Evolutionary conservation across 352 stramenopile species (phyloP).

Genomic region (Phytophthora fragariaefolia): DNA sequence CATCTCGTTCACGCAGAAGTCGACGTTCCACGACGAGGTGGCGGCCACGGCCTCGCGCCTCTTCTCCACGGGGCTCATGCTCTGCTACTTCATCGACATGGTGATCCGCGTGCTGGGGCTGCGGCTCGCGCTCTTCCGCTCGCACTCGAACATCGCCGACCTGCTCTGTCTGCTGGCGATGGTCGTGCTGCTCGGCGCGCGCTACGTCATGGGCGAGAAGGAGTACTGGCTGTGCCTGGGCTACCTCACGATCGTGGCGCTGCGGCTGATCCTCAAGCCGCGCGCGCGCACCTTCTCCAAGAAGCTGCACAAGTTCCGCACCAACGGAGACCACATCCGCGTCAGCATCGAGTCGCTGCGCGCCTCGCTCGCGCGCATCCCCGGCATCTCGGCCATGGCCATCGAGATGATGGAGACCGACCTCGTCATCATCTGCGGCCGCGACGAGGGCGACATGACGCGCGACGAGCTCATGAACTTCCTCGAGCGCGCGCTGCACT

Average conservation of each 20-base stretch:
- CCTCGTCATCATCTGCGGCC: conserved; percentile 86
- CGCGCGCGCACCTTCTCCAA: conserved; percentile 85
- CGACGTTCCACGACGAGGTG: conserved; percentile 66
- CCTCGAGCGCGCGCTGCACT: conserved; percentile 78
- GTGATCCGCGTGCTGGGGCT: conserved; percentile 76
- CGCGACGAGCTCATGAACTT: conserved; percentile 90
- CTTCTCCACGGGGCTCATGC: conserved; percentile 77
- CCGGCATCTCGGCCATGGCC: conserved; percentile 76
- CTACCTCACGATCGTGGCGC: conserved; percentile 71
- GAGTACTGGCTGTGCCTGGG: conserved; percentile 79
- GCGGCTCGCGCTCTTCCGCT: conserved; percentile 78
- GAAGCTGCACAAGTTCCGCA: conserved; percentile 89
- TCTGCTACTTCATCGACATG: conserved; percentile 89
- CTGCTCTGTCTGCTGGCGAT: conserved; percentile 75
- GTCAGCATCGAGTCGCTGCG: conserved; percentile 88
- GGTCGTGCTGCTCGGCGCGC: conserved; percentile 54
- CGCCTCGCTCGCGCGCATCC: conserved; percentile 80
- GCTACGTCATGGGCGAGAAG: conserved; percentile 61
- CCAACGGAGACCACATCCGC: conserved; percentile 86
- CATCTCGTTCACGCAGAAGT: conserved; percentile 76
- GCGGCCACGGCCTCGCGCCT: conserved; percentile 74
- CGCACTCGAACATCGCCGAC: conserved; percentile 84
- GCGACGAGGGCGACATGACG: conserved; percentile 87
- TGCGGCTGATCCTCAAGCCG: conserved; percentile 87
- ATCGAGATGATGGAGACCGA: conserved; percentile 93